Conservation (phyloP, 1,284 basidiomycete genomes). For the Rhodotorula sp. region DNA sequence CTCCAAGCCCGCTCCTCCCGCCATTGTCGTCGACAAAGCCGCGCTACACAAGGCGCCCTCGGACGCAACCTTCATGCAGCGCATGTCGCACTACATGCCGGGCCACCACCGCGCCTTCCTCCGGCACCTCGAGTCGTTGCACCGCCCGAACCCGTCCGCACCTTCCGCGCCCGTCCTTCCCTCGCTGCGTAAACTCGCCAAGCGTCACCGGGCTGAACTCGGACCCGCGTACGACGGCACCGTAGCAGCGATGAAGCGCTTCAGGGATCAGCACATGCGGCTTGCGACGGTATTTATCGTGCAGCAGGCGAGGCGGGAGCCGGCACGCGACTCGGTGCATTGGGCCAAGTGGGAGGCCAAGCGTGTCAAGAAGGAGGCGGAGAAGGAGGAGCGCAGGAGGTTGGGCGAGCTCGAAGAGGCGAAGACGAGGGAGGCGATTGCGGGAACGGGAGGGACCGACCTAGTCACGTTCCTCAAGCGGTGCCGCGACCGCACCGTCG, state of each 20-base stretch:
- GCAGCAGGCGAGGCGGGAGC: conserved; percentile 43
- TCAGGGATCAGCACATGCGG: conserved; percentile 37
- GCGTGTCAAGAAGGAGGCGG: conserved; percentile 45
- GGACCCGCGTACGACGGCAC: conserved; percentile 35
- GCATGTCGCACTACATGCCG: conserved; percentile 89
- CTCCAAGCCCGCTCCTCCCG: not conserved
- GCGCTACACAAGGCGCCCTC: conserved; percentile 12
- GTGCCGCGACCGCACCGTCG: conserved; percentile 66
- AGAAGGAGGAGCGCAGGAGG: conserved; percentile 44
- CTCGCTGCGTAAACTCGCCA: conserved; percentile 50
- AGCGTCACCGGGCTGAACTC: conserved; percentile 42
- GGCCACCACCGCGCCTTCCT: conserved; percentile 85
- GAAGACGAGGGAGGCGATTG: conserved; percentile 54
- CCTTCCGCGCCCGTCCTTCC: conserved; percentile 52
- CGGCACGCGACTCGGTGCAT: conserved; percentile 56
- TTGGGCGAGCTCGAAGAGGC: conserved; percentile 44
- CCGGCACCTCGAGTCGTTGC: conserved; percentile 60
- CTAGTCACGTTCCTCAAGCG: conserved; percentile 77
- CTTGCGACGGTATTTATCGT: conserved; percentile 38
- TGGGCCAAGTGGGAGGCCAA: conserved; percentile 68
- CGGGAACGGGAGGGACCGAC: conserved; percentile 83
- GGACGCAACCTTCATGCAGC: conserved; percentile 62
- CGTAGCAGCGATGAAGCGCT: conserved; percentile 36
- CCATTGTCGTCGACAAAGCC: not conserved
- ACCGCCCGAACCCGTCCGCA: conserved; percentile 58